Base-by-base conservation (phyloP, 305 asterid genomes). In the Ilex paraguariensis region DNA sequence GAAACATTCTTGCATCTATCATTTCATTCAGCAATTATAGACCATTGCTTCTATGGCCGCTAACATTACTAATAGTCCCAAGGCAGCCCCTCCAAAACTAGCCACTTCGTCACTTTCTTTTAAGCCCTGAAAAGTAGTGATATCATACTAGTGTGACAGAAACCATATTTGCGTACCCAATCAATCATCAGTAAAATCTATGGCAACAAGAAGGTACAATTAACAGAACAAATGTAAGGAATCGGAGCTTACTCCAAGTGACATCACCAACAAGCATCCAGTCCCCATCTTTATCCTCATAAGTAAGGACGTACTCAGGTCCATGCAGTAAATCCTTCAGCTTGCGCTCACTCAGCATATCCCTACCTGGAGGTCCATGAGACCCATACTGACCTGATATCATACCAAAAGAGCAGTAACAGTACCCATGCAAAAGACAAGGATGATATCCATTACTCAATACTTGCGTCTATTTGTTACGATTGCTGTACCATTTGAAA, bases 261-360 rank as follows among this genome's bases (percentile, higher is more conserved):
- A 82, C 92, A 75, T 84, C 91, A 46, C 91, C 88, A 9, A 80
- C 87, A 49, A 85, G 93, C 93, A 85, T 85, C 93, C 88, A 81
- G 66, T 86, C 94, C 16, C 84, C 88, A 79, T 86, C 90, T 68
- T 83, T 83, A 68, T 83, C 90, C 80, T 86, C 88, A 13, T 81
- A 86, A 5, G 94, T 81, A 16, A 81, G 82, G 44, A 86, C 95
- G 57, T 86, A 79, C 65, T 86, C 88, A 32, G 95, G 79, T 70
- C 90, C 85, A 62, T 73, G 77, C 56, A 83, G 66, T 69, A 86
- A 69, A 69, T 83, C 90, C 80, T 81, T 86, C 74, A 83, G 68
- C 65, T 83, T 86, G 72, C 76, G 83, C 79, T 86, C 95, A 61
- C 83, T 76, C 75, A 83, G 57, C 75, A 75, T 81, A 71, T 86